Evolutionary conservation across 1,284 basidiomycete species (phyloP).

Genomic region (Cutaneotrichosporon sp.): DNA sequence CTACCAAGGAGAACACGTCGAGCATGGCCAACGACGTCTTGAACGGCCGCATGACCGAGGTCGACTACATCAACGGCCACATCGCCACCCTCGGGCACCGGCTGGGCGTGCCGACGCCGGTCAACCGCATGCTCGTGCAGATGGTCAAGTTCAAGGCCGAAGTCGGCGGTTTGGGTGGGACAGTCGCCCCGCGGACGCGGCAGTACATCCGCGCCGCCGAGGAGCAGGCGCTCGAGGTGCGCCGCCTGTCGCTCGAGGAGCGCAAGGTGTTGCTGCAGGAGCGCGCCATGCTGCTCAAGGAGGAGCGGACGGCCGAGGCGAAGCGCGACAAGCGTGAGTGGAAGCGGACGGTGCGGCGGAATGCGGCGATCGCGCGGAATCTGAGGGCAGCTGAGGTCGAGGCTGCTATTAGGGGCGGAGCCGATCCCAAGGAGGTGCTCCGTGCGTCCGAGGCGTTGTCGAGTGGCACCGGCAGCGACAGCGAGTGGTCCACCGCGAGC

Average conservation of each 20-base stretch:
- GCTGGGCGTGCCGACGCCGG: slow-evolving; percentile 65
- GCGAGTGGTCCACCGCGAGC: not conserved
- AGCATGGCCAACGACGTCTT: slow-evolving; percentile 76
- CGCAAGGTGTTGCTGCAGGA: slow-evolving; percentile 18
- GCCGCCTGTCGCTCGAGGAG: slow-evolving; percentile 12
- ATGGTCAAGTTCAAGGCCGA: slow-evolving; percentile 62
- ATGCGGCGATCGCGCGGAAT: slow-evolving; percentile 5
- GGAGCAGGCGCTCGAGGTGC: not conserved
- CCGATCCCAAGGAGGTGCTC: not conserved
- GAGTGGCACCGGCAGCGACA: not conserved
- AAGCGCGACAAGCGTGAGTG: slow-evolving; percentile 14
- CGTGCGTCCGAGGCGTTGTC: not conserved
- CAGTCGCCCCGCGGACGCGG: slow-evolving; percentile 7
- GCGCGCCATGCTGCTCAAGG: slow-evolving; percentile 15
- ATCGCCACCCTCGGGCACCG: slow-evolving; percentile 66
- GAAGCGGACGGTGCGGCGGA: slow-evolving; percentile 11
- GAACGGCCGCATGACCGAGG: slow-evolving; percentile 65
- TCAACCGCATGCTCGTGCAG: slow-evolving; percentile 64
- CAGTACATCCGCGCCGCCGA: slow-evolving; percentile 5
- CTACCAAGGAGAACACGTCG: slow-evolving; percentile 67
- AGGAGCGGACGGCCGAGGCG: slow-evolving; percentile 8
- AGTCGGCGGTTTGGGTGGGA: slow-evolving; percentile 24
- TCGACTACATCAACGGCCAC: slow-evolving; percentile 86
- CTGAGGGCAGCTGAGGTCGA: not conserved
- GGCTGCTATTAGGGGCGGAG: slow-evolving; percentile 1